phyloP scores from a whole-genome alignment of 1,284 basidiomycete genomes.

The Sanguinoderma infundibulare region DNA sequence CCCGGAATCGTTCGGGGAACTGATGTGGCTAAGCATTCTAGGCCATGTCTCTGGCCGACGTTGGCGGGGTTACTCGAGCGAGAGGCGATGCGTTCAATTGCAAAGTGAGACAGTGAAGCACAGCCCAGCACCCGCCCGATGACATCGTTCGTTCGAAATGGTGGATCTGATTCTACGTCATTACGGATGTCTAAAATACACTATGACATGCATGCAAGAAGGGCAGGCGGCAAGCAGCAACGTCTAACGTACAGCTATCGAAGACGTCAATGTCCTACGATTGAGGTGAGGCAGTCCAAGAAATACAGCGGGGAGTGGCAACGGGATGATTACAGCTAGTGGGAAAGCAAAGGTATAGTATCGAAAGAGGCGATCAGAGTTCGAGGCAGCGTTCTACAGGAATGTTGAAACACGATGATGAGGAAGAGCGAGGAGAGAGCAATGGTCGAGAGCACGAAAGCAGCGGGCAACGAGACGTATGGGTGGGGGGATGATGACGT shows the following conservation, averaged over 20 bases:
- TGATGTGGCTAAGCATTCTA: not conserved
- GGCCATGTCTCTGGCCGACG: not conserved
- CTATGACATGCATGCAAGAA: not conserved
- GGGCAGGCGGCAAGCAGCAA: too few species aligned
- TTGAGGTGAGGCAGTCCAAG: not conserved
- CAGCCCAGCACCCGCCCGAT: not conserved
- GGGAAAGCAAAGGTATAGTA: conserved; percentile 1
- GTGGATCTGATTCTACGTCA: conserved; percentile 8
- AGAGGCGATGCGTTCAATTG: not conserved
- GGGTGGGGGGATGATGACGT: not conserved
- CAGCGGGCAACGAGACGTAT: conserved; percentile 2
- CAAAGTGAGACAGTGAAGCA: not conserved
- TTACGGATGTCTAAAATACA: conserved; percentile 3
- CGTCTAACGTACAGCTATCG: not conserved
- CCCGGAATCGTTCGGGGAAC: not conserved
- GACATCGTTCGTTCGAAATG: not conserved
- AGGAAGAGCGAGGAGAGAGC: not conserved
- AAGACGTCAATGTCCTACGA: conserved; percentile 7
- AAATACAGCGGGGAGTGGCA: not conserved
- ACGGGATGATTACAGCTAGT: conserved; percentile 1
- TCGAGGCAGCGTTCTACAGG: not conserved
- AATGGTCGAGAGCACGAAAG: conserved; percentile 10
- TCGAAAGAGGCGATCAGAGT: conserved; percentile 3
- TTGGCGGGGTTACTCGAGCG: not conserved
- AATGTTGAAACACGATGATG: not conserved